Conservation (phyloP, 805 yeast species). For the Nakazawaea holstii region DNA sequence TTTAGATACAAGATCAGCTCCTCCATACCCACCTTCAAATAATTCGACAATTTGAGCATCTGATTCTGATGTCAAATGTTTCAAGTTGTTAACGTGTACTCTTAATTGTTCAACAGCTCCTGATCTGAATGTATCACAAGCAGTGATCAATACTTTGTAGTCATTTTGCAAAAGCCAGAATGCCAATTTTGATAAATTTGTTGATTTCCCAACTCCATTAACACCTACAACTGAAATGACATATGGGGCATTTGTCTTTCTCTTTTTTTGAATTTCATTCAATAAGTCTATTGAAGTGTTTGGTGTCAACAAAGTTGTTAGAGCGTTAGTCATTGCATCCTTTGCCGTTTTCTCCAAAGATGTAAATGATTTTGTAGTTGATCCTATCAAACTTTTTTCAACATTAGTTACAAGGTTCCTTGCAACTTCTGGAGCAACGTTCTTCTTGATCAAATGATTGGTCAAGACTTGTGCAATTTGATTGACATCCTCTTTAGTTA, state of each 20-base stretch:
- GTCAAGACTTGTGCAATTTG: constrained; percentile 61
- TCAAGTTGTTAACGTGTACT: constrained; percentile 84
- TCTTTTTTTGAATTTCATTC: constrained; percentile 63
- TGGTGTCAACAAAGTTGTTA: constrained; percentile 81
- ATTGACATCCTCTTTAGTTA: constrained; percentile 57
- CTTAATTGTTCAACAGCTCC: constrained; percentile 98
- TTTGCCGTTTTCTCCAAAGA: constrained; percentile 69
- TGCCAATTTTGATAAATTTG: constrained; percentile 89
- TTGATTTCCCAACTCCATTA: constrained; percentile 96
- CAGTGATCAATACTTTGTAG: constrained; percentile 81
- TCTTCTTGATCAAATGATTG: constrained; percentile 76
- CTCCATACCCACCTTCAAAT: constrained; percentile 94
- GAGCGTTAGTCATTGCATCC: constrained; percentile 51
- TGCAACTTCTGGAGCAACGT: constrained; percentile 90
- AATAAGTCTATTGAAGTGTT: constrained; percentile 83
- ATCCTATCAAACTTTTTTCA: constrained; percentile 62
- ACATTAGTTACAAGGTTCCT: constrained; percentile 65
- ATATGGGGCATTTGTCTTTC: constrained; percentile 53
- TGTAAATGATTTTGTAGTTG: constrained; percentile 69
- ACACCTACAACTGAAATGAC: constrained; percentile 98
- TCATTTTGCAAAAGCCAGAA: constrained; percentile 93
- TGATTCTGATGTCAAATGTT: constrained; percentile 53
- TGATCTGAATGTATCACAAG: constrained; percentile 96
- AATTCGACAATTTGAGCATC: constrained; percentile 54
- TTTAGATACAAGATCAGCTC: constrained; percentile 88